Base-by-base conservation (phyloP, 2,329 filamentous ascomycete genomes). In the Podosphaera aphanis region DNA sequence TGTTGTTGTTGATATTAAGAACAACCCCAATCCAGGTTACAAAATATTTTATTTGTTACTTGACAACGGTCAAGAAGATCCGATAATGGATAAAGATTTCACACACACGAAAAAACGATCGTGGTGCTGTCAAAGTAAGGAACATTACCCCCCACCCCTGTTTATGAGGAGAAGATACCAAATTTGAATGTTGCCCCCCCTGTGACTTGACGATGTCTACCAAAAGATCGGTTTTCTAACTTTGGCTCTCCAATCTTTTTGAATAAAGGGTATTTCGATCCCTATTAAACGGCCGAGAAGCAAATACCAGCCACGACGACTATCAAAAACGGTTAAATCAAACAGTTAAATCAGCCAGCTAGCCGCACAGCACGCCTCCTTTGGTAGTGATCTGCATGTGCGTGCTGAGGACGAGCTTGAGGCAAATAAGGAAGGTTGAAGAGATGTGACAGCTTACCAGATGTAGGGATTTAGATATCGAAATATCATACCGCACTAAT, bases 241-340 rank as follows among this genome's bases (percentile, higher is more conserved):
- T 33, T 43, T 43, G 29, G 41, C 41, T 43, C 27, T 43, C 41
- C 41, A 20, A 27, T 33, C 41, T 31, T 43, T 18, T 7, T 3
- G 16, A 21, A 16, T 13, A 10, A 33, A 33, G 29, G 41, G 27
- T 15, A 16, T 43, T 21, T 10, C 16, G 13, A 19, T 19, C 15
- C 20, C 11, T 8, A 5, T 20, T 16, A 19, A 43, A 18, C 18
- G 29, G n/a, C 41, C 11, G 21, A 19, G 18, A 27, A 27, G 13
- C 23, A 33, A 8, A 43, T 33, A 43, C 41, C 27, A 43, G 41
- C 41, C 27, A 43, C 41, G 29, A 43, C 41, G 29, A 43, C 37
- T 39, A 39, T 23, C 18, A 39, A 19, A 19, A 20, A 23, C 37
- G 37, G 20, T 39, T 33, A 33, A 33, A 33, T 33, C 29, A 39